These are phyloP conservation scores for Crucibulum laeve DNA, from an alignment of 768 basidiomycete genomes.

Conservation along the genomic window DNA sequence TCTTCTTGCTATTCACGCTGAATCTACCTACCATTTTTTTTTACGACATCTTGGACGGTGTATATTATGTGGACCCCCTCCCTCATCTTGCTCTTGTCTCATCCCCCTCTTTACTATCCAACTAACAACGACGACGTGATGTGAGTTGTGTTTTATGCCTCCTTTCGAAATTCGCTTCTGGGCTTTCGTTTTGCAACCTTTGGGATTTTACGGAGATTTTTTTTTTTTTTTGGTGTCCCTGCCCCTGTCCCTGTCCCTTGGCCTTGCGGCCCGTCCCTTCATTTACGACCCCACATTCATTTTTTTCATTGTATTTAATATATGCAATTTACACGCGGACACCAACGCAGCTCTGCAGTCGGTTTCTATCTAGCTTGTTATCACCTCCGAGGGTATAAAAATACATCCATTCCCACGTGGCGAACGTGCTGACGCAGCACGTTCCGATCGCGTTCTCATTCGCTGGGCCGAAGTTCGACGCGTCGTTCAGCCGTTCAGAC, in stretches of 20 bases:
- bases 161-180: neutral
- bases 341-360: neutral
- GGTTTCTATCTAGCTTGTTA: too few species aligned
- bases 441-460: too few species aligned
- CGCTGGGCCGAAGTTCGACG: too few species aligned
- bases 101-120: neutral
- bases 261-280: neutral
- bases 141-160: neutral
- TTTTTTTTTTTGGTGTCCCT: slow-evolving; percentile 2
- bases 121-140: neutral
- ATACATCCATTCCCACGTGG: too few species aligned
- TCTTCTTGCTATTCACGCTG: slow-evolving; percentile 10
- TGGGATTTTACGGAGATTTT: slow-evolving; percentile 1
- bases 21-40: slow-evolving; percentile 8
- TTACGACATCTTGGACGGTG: slow-evolving; percentile 13
- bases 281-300: slow-evolving; percentile 1
- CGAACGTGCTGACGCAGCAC: too few species aligned
- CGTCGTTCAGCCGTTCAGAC: too few species aligned
- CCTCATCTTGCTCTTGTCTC: slow-evolving; percentile 1
- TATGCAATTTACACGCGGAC: slow-evolving; percentile 10
- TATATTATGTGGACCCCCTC: slow-evolving; percentile 1
- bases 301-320: slow-evolving; percentile 16
- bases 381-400: too few species aligned
- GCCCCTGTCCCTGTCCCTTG: neutral
- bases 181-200: neutral